phyloP scores from a whole-genome alignment of 2,329 filamentous ascomycete species.

The Fusarium udum region DNA sequence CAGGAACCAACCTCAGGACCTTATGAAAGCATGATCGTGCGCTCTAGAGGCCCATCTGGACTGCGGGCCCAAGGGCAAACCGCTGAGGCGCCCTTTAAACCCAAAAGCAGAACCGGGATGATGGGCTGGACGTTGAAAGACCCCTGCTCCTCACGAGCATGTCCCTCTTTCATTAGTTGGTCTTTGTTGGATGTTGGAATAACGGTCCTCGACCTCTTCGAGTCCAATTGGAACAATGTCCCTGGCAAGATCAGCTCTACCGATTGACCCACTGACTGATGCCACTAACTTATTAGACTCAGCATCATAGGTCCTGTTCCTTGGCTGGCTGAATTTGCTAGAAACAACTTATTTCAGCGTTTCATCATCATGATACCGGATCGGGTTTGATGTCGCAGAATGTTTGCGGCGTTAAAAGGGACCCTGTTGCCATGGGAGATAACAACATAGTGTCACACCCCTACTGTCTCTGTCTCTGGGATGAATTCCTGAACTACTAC shows the following conservation, averaged over 20 bases:
- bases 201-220: constrained; percentile 18
- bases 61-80: constrained; percentile 19
- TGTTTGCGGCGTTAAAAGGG: constrained; percentile 19
- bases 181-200: not conserved
- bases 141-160: constrained; percentile 10
- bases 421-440: constrained; percentile 38
- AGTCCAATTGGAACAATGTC: constrained; percentile 4
- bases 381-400: constrained; percentile 18
- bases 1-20: constrained; percentile 5
- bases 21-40: constrained; percentile 8
- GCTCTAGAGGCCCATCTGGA: constrained; percentile 17
- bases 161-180: constrained; percentile 8
- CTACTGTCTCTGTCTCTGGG: constrained; percentile 3
- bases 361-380: constrained; percentile 18
- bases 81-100: constrained; percentile 3
- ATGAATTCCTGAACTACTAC: constrained; percentile 15
- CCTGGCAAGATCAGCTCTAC: constrained; percentile 14
- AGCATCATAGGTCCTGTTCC: not conserved
- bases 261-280: constrained; percentile 20
- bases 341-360: constrained; percentile 9
- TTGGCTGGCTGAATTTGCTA: constrained; percentile 18
- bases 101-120: constrained; percentile 22
- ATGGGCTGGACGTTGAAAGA: constrained; percentile 18
- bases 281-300: not conserved
- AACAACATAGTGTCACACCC: constrained; percentile 20